These are phyloP conservation scores for Xylaria sp. DNA, from an alignment of 2,329 filamentous ascomycete species.

Conservation along the genomic window DNA sequence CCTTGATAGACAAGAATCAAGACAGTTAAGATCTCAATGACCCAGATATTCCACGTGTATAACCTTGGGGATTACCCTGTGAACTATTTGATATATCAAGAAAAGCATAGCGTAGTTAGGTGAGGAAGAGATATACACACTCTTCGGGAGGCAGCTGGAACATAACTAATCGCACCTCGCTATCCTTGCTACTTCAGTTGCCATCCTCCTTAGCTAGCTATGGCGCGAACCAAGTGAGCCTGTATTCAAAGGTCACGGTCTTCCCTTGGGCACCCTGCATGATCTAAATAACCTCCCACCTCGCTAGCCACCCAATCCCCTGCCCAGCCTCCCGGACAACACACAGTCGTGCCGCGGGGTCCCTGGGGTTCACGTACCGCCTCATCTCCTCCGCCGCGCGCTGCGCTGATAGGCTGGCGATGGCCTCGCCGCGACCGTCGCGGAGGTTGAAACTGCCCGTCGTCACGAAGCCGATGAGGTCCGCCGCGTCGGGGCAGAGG, in stretches of 20 bases:
- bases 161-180: background rate
- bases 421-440: conserved; percentile 74
- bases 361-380: conserved; percentile 36
- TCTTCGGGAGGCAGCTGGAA: background rate
- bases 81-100: too few species aligned
- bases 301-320: conserved; percentile 76
- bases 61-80: too few species aligned
- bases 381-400: conserved; percentile 56
- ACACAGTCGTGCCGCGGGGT: conserved; percentile 64
- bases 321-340: conserved; percentile 84
- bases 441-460: conserved; percentile 82
- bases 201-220: background rate
- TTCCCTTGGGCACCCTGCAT: too few species aligned
- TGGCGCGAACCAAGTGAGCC: background rate
- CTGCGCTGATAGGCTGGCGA: conserved; percentile 71
- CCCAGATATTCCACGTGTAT: background rate
- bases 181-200: background rate
- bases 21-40: background rate
- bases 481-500: conserved; percentile 71
- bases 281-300: conserved; percentile 68
- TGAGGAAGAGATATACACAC: too few species aligned
- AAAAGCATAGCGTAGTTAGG: too few species aligned
- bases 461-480: conserved; percentile 90
- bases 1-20: conserved; percentile 8
- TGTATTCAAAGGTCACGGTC: background rate